These are phyloP conservation scores for Geotrichum candidum DNA, from an alignment of 1,139 yeast genomes.

Conservation along the genomic window DNA sequence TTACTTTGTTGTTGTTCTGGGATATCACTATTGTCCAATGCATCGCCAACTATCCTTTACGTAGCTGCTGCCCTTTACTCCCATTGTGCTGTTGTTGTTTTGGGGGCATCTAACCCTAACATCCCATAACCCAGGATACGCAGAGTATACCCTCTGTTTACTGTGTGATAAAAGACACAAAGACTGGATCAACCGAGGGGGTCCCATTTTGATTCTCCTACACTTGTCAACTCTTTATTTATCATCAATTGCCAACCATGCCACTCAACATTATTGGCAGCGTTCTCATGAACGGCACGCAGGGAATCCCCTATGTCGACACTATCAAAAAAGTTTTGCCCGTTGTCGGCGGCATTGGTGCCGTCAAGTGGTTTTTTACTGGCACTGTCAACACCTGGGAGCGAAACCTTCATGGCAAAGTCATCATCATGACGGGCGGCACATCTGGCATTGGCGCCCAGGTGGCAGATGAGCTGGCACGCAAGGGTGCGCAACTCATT, in stretches of 20 bases:
- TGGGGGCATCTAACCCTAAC: too few relatives aligned
- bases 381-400: conserved; percentile 87
- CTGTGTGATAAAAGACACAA: not conserved
- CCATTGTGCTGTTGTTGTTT: too few relatives aligned
- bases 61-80: too few relatives aligned
- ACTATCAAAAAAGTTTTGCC: conserved; percentile 53
- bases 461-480: conserved; percentile 67
- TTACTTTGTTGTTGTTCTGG: too few relatives aligned
- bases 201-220: too few relatives aligned
- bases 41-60: too few relatives aligned
- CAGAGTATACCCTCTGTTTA: not conserved
- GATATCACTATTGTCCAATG: too few relatives aligned
- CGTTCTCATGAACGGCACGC: conserved; percentile 64
- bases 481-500: conserved; percentile 79
- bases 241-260: conserved; percentile 41
- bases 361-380: conserved; percentile 62
- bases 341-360: conserved; percentile 41
- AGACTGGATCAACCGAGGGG: too few relatives aligned
- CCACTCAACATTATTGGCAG: conserved; percentile 74
- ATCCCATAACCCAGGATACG: not conserved
- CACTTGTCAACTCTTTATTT: not conserved
- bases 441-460: conserved; percentile 87
- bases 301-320: conserved; percentile 66
- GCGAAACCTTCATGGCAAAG: conserved; percentile 85
- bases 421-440: conserved; percentile 78